Conservation (phyloP, 495 filamentous ascomycete genomes). For the Trichoderma gamsii region DNA sequence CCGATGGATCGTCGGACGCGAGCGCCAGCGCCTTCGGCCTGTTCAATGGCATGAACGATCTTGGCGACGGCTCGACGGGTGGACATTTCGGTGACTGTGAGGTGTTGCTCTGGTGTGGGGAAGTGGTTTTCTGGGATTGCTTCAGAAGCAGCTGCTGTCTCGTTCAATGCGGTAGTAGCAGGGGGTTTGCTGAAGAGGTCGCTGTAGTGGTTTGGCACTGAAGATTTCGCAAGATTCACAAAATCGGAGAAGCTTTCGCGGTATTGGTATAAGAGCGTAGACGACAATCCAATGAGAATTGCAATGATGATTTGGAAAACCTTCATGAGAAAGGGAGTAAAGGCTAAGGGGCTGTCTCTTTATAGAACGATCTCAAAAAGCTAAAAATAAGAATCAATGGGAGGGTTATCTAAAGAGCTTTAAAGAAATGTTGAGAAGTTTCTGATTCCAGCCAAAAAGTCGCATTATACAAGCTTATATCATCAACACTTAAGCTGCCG, state of each 20-base stretch:
- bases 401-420: neutral
- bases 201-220: neutral
- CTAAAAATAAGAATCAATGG: too few relatives aligned
- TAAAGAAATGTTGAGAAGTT: slow-evolving; percentile 20
- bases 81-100: slow-evolving; percentile 49
- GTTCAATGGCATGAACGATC: slow-evolving; percentile 76
- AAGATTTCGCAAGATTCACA: neutral
- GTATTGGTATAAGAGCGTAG: slow-evolving; percentile 29
- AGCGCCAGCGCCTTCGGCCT: slow-evolving; percentile 85
- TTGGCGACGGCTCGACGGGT: slow-evolving; percentile 69
- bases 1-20: slow-evolving; percentile 85
- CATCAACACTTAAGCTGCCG: neutral
- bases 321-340: slow-evolving; percentile 27
- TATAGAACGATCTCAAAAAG: slow-evolving; percentile 16
- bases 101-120: slow-evolving; percentile 18
- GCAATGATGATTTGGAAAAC: slow-evolving; percentile 28
- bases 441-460: neutral
- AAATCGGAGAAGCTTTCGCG: slow-evolving; percentile 19
- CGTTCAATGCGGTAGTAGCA: neutral
- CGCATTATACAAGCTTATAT: slow-evolving; percentile 9
- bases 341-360: neutral
- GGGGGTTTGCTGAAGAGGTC: neutral
- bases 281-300: slow-evolving; percentile 35
- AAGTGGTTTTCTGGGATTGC: neutral
- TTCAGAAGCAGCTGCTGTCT: neutral